phyloP scores from a whole-genome alignment of 331 rosid genomes.

The Spiraea crenata region DNA sequence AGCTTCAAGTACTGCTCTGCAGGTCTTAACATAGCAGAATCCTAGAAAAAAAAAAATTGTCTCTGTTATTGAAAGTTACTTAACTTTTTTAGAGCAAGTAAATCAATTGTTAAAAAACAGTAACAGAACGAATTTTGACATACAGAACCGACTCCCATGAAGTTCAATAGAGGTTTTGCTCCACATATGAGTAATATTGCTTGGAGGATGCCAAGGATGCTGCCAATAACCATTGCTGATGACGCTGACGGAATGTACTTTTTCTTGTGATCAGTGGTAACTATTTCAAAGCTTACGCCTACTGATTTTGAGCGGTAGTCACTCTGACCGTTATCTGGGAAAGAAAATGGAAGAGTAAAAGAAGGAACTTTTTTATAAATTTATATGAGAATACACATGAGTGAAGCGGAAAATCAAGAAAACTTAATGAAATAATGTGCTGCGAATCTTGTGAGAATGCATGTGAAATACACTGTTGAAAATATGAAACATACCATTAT shows the following conservation, averaged over 20 bases:
- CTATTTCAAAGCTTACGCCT: slow-evolving; percentile 39
- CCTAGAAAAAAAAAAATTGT: slow-evolving; percentile 36
- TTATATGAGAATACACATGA: no score
- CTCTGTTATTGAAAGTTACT: background rate
- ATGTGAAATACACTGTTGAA: background rate
- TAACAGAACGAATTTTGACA: background rate
- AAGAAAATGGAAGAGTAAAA: slow-evolving; percentile 14
- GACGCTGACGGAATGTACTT: slow-evolving; percentile 82
- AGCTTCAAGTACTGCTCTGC: slow-evolving; percentile 65
- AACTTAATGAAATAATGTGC: background rate
- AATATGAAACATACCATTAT: slow-evolving; percentile 35
- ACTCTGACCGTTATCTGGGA: slow-evolving; percentile 33
- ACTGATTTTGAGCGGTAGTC: slow-evolving; percentile 30
- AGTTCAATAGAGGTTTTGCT: slow-evolving; percentile 74
- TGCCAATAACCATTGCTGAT: slow-evolving; percentile 70
- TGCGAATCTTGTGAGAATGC: background rate
- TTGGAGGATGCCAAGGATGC: slow-evolving; percentile 66
- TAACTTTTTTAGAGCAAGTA: background rate
- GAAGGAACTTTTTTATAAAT: background rate
- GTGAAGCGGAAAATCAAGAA: background rate
- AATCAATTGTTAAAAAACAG: background rate
- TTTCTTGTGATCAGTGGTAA: slow-evolving; percentile 29
- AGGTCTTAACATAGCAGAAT: slow-evolving; percentile 74
- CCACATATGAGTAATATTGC: slow-evolving; percentile 63
- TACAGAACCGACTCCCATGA: slow-evolving; percentile 79